These are phyloP conservation scores for Starmerella apicola DNA, from an alignment of 805 yeast species.

Conservation along the genomic window DNA sequence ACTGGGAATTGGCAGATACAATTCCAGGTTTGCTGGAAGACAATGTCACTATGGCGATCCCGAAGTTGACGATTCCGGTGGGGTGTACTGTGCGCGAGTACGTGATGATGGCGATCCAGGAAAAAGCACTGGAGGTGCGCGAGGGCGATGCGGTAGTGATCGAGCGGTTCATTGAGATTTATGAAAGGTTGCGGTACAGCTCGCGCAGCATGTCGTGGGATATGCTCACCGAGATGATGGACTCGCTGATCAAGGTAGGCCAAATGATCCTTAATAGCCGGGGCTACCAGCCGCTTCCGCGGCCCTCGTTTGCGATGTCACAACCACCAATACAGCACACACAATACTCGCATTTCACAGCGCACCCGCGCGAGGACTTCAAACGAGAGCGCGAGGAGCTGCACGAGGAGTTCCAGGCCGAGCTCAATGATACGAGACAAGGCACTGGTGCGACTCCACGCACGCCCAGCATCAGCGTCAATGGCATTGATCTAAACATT, in stretches of 20 bases:
- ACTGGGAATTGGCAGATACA: constrained; percentile 21
- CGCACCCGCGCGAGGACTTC: neutral
- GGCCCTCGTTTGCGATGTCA: too few relatives aligned
- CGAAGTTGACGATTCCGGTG: constrained; percentile 28
- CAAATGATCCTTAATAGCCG: too few relatives aligned
- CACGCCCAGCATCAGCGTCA: too few relatives aligned
- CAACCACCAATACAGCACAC: too few relatives aligned
- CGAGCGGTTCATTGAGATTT: constrained; percentile 36
- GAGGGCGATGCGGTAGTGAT: constrained; percentile 12
- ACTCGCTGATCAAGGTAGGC: constrained; percentile 18
- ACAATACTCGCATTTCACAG: too few relatives aligned
- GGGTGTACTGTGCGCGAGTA: constrained; percentile 44
- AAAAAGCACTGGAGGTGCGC: constrained; percentile 18
- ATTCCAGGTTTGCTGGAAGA: constrained; percentile 22
- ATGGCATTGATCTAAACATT: too few relatives aligned
- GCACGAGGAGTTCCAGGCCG: neutral
- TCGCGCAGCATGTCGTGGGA: constrained; percentile 45
- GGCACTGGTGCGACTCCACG: too few relatives aligned
- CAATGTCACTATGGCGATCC: constrained; percentile 16
- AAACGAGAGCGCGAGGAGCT: constrained; percentile 6
- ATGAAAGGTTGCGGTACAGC: constrained; percentile 59
- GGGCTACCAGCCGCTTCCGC: too few relatives aligned
- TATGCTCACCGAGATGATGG: constrained; percentile 51
- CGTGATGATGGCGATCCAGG: constrained; percentile 35
- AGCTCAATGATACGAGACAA: neutral